Base-by-base conservation (phyloP, 805 yeast species). In the Pichia scutulata region DNA sequence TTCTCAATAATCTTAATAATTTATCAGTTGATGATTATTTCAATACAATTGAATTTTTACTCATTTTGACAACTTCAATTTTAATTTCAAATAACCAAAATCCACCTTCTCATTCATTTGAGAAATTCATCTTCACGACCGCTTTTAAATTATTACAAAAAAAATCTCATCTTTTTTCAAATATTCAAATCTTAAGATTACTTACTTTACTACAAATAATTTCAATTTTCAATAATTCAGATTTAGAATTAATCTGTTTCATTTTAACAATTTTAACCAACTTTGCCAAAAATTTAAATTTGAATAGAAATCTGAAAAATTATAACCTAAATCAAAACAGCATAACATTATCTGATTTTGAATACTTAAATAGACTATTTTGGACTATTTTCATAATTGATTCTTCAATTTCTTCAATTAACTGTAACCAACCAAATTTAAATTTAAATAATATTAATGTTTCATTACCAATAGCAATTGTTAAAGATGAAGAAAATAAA, bases 11-110 rank as follows among this genome's bases (percentile, higher is more conserved):
- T 39, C 47, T 52, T 21, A 36, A 46, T n/a, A 47, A 43, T 41
- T 44, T 50, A 1, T 21, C 40, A 3, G 8, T 2, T 19, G 44
- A 58, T 22, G 65, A 70, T 33, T 60, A 63, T 21, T 60, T 64
- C 50, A 55, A 61, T 21, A 61, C 67, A 23, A 78, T 76, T 54
- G 77, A 78, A 60, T 55, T 78, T 12, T 73, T 71, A 58, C 73
- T 79, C 77, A 71, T 77, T 2, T 67, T 77, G 64, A 78, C 81
- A 6, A 74, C 77, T 41, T 82, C 83, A 4, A 65, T 76, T 40
- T 60, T 68, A 1, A 62, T 66, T 43, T 74, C 73, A 49, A 70
- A 71, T 53, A 50, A 68, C 7, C 71, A 68, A 21, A 70, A 66
- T 77, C 2, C n/a, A 30, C 14, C 36, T 68, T 67, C 51, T 16